Base-by-base conservation (phyloP, 208 protist species). In the Wallacemonas sp. region DNA sequence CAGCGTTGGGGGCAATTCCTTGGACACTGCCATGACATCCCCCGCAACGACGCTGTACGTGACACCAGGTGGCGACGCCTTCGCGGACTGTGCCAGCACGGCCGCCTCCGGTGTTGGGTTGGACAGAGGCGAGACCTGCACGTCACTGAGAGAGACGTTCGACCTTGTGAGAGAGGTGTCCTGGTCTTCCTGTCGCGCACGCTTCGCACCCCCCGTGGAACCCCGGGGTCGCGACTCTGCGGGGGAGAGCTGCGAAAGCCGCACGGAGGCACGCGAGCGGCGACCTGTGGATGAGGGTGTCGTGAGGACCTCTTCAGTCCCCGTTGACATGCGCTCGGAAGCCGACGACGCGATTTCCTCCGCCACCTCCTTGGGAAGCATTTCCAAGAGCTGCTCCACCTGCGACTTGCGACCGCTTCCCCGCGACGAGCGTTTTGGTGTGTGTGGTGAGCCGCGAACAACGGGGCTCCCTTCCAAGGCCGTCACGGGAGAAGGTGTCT, bases 311-410 rank as follows among this genome's bases (percentile, higher is more conserved):
- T n/a, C n/a, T n/a, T n/a, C n/a, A n/a, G n/a, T n/a, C n/a, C n/a
- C n/a, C n/a, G n/a, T n/a, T n/a, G n/a, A n/a, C n/a, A 83, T 79
- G 21, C 76, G 70, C 63, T 83, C 71, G 24, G 79, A 72, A 53
- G 79, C 83, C 34, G 73, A 77, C 3, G 73, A 78, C 38, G 30
- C 34, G 33, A 81, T 68, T 53, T 81, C 75, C 12, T 63, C 68
- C 2, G 45, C 59, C 1, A 75, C 66, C n/a, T 81, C 71, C 2
- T 42, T 52, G 0, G 79, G 79, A 26, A 85, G 62, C 71, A 85
- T 81, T 8, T 77, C 75, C 34, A 85, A 30, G 3, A 85, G 59
- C 59, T 73, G 54, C 63, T 78, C 71, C 13, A 71, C 60, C 57
- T 73, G 65, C 13, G 73, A 81, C 21, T 68, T 67, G 15, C 77